Base-by-base conservation (phyloP, 1,284 basidiomycete species). In the Phlebopus sp. region DNA sequence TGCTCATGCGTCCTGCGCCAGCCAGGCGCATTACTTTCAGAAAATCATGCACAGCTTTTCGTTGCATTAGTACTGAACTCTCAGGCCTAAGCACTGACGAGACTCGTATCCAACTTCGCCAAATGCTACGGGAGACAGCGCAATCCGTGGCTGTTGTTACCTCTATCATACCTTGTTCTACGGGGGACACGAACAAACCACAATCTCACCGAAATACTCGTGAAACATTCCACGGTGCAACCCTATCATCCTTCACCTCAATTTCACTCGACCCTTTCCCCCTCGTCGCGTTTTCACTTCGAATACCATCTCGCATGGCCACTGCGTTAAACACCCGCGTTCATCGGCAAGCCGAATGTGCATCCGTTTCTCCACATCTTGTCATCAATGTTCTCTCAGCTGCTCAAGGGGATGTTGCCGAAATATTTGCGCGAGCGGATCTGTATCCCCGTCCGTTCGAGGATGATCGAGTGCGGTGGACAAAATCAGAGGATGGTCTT, bases 191-290 rank as follows among this genome's bases (percentile, higher is more conserved):
- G 27, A 25, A 23, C 39, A 11, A 6, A 18, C 3, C n/a, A 8
- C 15, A 35, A 23, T 21, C 47, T 45, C 32, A 48, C 52, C 36
- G 42, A 31, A 46, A 38, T 19, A 10, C 37, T 21, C 45, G 43
- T 31, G 34, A 47, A 44, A 56, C 52, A 5, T 85, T 74, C 56
- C 92, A 96, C 66, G 93, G 93, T 53, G 91, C 92, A 35, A 96
- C 93, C 0, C 75, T 97, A 35, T 95, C 93, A 5, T 95, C 92
- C 0, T 92, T 96, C 64, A 84, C 90, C 21, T 92, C 91, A n/a
- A 83, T 96, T 57, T 83, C 92, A 1, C 80, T 97, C 71, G 81
- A 91, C 57, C 93, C 93, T 2, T 72, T 84, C 56, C 92, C 93
- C 0, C 78, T 96, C 50, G 80, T 97, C 54, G 80, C 91, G 0